Evolutionary conservation across 306 rosid species (phyloP), one percentile per base, ranked within the genome.

Genomic region (Abrus precatorius): DNA sequence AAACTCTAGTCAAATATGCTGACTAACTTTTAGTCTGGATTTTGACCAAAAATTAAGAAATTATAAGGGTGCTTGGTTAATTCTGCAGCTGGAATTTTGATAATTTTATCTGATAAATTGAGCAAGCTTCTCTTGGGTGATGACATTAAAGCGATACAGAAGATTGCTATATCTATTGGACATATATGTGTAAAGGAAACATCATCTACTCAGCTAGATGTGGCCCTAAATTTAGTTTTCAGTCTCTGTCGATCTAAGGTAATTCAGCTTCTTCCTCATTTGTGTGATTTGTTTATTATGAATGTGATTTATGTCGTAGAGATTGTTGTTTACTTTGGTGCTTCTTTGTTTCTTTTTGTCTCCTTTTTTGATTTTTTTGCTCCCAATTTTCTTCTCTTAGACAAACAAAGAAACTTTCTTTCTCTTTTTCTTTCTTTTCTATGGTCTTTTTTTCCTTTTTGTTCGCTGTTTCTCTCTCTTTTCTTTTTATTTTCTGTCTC

Each of bases 211-310:
- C 90, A 85, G 77, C 91, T 95, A 49, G 91, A 91, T 88, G 70
- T 85, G 74, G 95, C 97, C 61, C 90, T 93, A 30, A 86, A 87
- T 61, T 85, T 95, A 74, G 86, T 89, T 79, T 90, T 93, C 86
- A 85, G 95, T 79, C 91, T 93, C 63, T 78, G 89, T 80, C 91
- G 95, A 48, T 91, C 95, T 53, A 95, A 95, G 99, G 99, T 95
- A 81, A 33, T 85, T 56, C 60, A 49, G 50, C 41, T 40, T 47
- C 62, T 40, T 68, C 55, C 48, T 62, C 55, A 12, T 70, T 82
- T 55, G 20, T 47, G 47, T 48, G 7, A 41, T 68, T 45, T 80
- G 32, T 74, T 52, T 56, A 50, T 74, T 65, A 64, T 30, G 40
- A 33, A 5, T 69, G 30, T 63, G 72, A 65, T 68, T 61, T 52